Base-by-base conservation (phyloP, 2,329 filamentous ascomycete genomes). In the Beauveria scarabaeidicola region DNA sequence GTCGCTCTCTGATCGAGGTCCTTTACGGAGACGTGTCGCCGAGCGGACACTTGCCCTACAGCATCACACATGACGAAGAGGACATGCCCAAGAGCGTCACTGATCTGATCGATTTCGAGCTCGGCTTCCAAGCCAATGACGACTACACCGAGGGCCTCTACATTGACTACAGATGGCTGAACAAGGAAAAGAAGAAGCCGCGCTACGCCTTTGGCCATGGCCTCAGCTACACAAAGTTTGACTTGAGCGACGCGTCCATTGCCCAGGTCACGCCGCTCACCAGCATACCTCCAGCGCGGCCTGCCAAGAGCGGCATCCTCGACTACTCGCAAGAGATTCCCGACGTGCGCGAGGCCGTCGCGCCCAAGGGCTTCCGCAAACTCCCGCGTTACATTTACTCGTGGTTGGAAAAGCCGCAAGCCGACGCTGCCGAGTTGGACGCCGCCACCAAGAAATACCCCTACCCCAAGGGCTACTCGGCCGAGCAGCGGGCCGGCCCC, bases 131-230 rank as follows among this genome's bases (percentile, higher is more conserved):
- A 1, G 90, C 91, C 0, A 90, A 96, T 68, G 90, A 95, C 65
- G 86, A 90, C 64, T 96, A 94, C 69, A 81, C 79, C 1, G 90
- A 96, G 69, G 90, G 90, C 0, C 74, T 96, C 0, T 92, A 92
- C 69, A 86, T 95, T 65, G 93, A 97, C 75, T 96, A 97, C 74
- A 86, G 91, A 13, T 83, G 92, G 72, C 92, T 97, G 66, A 91
- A 96, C 76, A 89, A 88, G 69, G 73, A 87, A 58, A 77, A 80
- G 60, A 86, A 94, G 61, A 78, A 78, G 5, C 92, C 92, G 0
- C 87, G 89, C 1, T 97, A 87, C 69, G 88, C 90, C 51, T 97
- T 97, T 66, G 92, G 93, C 0, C 92, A 86, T 62, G 93, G 92
- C 0, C 80, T 97, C 2, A 90, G 86, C 56, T 96, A 94, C 75